These are phyloP conservation scores for Phragmites australis DNA, from an alignment of 176 grass and related monocot species.

Conservation along the genomic window DNA sequence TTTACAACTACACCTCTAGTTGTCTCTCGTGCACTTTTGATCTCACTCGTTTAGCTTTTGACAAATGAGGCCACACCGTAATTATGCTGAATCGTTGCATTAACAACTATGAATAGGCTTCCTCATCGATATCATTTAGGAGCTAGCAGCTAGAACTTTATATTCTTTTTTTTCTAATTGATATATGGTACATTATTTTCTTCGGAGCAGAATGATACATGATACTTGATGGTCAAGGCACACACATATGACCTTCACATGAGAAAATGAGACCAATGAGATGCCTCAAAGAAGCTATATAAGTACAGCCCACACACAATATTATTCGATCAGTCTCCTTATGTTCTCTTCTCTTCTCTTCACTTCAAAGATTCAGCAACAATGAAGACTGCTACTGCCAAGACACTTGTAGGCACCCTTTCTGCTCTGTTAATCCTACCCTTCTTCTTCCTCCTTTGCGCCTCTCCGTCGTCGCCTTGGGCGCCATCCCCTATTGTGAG, in stretches of 20 bases:
- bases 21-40: constrained; percentile 27
- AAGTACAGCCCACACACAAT: constrained; percentile 21
- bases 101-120: not conserved
- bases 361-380: not conserved
- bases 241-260: constrained; percentile 38
- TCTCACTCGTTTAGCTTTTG: constrained; percentile 35
- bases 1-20: constrained; percentile 42
- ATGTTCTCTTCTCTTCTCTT: too few relatives aligned
- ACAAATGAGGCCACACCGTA: constrained; percentile 20
- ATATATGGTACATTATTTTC: too few relatives aligned
- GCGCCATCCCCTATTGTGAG: not conserved
- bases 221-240: constrained; percentile 29
- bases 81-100: not conserved
- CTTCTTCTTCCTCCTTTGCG: constrained; percentile 2
- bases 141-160: too few relatives aligned
- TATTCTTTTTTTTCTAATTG: not conserved
- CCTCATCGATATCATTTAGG: too few relatives aligned
- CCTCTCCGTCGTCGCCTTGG: not conserved
- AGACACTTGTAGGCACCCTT: constrained; percentile 9
- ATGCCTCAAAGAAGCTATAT: constrained; percentile 43
- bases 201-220: too few relatives aligned
- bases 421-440: constrained; percentile 22
- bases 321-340: constrained; percentile 6
- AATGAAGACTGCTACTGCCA: constrained; percentile 22
- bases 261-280: constrained; percentile 6